These are phyloP conservation scores for Euphorbia pulcherrima DNA, from an alignment of 345 rosid species.

Conservation along the genomic window DNA sequence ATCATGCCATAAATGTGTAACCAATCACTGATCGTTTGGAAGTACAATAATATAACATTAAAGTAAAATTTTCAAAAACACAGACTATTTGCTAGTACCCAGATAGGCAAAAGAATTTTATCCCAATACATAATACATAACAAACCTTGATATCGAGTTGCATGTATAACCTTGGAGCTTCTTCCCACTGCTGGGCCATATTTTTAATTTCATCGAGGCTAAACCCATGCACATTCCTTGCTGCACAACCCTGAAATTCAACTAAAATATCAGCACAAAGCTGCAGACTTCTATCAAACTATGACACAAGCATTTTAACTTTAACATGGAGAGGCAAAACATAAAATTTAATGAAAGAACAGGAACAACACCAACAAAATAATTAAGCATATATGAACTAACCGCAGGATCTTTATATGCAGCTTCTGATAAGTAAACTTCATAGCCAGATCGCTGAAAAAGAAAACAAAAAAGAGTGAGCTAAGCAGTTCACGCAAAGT, in stretches of 20 bases:
- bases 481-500: conserved; percentile 8
- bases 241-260: conserved; percentile 84
- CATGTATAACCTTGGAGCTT: conserved; percentile 72
- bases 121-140: conserved; percentile 5
- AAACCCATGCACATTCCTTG: conserved; percentile 87
- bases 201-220: conserved; percentile 64
- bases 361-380: neutral
- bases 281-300: conserved; percentile 14
- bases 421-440: conserved; percentile 82
- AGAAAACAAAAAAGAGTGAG: conserved; percentile 30
- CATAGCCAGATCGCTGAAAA: conserved; percentile 88
- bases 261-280: conserved; percentile 18
- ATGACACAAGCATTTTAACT: conserved; percentile 4
- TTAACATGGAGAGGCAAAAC: neutral
- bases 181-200: conserved; percentile 88
- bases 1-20: neutral
- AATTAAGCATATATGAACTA: conserved; percentile 28
- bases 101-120: conserved; percentile 5
- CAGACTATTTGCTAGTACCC: neutral
- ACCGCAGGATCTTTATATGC: conserved; percentile 87
- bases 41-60: neutral
- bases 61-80: conserved; percentile 8
- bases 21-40: neutral
- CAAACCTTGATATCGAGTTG: conserved; percentile 73
- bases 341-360: neutral